A percentile compares a stretch with the other conserved stretches of the same genome.
Conservation (phyloP, 306 rosid genomes). For the Betula pendula region DNA sequence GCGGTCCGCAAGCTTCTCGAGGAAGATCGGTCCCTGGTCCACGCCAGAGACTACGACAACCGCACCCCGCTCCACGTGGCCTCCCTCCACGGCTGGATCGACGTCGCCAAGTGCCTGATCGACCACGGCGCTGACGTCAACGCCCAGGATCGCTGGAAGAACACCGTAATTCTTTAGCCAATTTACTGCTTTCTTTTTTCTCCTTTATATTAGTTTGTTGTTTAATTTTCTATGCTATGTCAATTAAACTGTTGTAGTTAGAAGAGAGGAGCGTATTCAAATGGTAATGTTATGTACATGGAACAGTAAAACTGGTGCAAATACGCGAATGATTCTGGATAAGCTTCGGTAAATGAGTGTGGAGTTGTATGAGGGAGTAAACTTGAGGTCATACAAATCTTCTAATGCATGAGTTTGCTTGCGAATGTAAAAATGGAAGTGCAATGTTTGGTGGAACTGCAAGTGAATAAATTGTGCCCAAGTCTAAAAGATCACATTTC, state of each 20-base stretch:
- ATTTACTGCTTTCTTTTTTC: not conserved
- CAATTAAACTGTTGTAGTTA: not conserved
- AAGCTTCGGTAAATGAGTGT: not conserved
- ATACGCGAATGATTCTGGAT: not conserved
- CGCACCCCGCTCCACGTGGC: slow-evolving; percentile 95
- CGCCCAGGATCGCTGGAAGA: slow-evolving; percentile 96
- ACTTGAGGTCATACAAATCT: not conserved
- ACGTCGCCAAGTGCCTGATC: slow-evolving; percentile 69
- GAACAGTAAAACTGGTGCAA: not conserved
- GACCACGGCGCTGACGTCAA: slow-evolving; percentile 86
- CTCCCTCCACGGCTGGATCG: slow-evolving; percentile 82
- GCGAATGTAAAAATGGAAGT: too few relatives aligned
- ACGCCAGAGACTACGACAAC: slow-evolving; percentile 79
- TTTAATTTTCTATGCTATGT: not conserved
- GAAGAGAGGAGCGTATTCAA: not conserved
- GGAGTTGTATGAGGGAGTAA: not conserved
- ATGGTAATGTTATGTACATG: too few relatives aligned
- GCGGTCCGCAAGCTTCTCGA: slow-evolving; percentile 95
- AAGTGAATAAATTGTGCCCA: not conserved
- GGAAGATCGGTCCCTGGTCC: slow-evolving; percentile 79
- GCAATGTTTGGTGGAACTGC: not conserved
- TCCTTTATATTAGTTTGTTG: not conserved
- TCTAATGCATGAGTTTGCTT: not conserved
- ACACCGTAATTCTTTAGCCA: slow-evolving; percentile 54
- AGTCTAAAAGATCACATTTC: not conserved